phyloP scores from a whole-genome alignment of 1,284 basidiomycete genomes.

The Stereum hirsutum region DNA sequence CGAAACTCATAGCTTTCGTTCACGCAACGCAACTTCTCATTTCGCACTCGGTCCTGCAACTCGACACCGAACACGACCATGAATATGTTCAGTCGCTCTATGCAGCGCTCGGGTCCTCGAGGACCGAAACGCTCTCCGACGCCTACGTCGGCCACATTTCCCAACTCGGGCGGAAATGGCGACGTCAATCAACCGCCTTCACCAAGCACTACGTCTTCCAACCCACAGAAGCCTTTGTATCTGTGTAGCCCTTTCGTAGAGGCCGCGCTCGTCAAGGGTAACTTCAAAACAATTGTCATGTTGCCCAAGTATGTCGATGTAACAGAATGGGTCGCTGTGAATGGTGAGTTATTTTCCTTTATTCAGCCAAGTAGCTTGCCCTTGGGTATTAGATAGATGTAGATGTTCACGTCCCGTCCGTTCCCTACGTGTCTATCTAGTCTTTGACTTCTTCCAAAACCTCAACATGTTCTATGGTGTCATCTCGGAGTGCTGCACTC shows the following conservation, averaged over 20 bases:
- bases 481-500: conserved; percentile 90
- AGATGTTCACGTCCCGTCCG: background rate
- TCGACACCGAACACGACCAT: conserved; percentile 3
- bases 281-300: conserved; percentile 98
- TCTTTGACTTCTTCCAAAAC: conserved; percentile 95
- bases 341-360: conserved; percentile 60
- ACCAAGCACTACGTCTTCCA: conserved; percentile 28
- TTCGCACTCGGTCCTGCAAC: background rate
- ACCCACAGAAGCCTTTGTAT: conserved; percentile 64
- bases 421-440: conserved; percentile 36
- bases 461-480: conserved; percentile 97
- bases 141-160: conserved; percentile 55
- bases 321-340: conserved; percentile 98
- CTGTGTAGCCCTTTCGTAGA: conserved; percentile 96
- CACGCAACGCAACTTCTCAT: background rate
- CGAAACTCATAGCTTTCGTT: background rate
- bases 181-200: conserved; percentile 30
- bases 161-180: conserved; percentile 22
- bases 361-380: too few relatives aligned
- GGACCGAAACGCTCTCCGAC: conserved; percentile 59
- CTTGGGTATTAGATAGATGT: background rate
- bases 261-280: conserved; percentile 94
- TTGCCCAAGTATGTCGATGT: conserved; percentile 96
- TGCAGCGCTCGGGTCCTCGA: conserved; percentile 52
- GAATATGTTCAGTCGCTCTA: conserved; percentile 43